Base-by-base conservation (phyloP, 1,139 yeast genomes). In the Lodderomyces jiufengensis region DNA sequence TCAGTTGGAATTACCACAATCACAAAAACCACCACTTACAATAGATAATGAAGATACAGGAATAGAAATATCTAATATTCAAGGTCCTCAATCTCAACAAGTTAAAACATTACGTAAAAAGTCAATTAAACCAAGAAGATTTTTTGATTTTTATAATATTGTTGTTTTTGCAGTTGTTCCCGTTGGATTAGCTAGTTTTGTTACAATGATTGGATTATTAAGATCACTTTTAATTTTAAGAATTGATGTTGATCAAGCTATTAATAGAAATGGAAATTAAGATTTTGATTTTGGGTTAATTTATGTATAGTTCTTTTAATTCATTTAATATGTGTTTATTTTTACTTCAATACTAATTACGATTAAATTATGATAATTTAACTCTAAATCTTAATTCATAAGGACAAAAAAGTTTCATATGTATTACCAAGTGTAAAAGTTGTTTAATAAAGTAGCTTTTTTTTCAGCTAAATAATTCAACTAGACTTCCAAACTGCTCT, bases 91-190 rank as follows among this genome's bases (percentile, higher is more conserved):
- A 25, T n/a, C 27, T 10, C 8, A 12, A n/a, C 13, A 15, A 9
- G 27, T 21, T 25, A 14, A 21, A 18, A 24, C 24, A 11, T 16
- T 23, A 13, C 16, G 13, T 9, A 13, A 6, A 15, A 31, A 31
- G n/a, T 7, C 23, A 9, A 13, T 64, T 36, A 50, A 58, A 39
- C 54, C 70, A 23, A 71, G 75, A 30, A 62, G 90, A 37, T 84
- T 88, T 44, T 77, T 92, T 45, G 88, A 84, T 52, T 68, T 82
- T 41, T 84, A 88, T 58, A 87, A 85, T 48, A 84, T 92, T 33
- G 90, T 85, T 1, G 97, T 92, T 1, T 92, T 86, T 66, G 97
- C 97, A 1, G 97, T 92, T 36, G 96, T 92, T 5, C 98, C 98
- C 0, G 90, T 92, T 16, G 98, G 98, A 0, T 52, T 92, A 42